phyloP scores from a whole-genome alignment of 257 asterid genomes.

The Handroanthus guayacan region DNA sequence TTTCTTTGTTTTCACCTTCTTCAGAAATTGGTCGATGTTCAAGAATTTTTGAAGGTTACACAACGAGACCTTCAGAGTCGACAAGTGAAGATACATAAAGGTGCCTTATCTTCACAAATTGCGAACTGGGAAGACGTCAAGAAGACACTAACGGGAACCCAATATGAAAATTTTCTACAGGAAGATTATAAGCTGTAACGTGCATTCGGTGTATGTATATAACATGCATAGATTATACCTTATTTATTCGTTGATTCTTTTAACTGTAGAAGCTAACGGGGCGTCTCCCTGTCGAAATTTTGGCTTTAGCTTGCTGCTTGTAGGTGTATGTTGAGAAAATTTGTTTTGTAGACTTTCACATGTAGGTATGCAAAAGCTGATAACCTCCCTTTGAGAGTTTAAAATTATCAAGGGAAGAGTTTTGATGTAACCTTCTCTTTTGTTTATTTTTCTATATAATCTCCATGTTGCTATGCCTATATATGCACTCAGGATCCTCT shows the following conservation, averaged over 20 bases:
- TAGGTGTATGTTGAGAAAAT: not conserved
- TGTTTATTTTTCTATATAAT: too few relatives aligned
- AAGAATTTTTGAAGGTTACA: constrained; percentile 86
- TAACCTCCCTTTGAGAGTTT: too few relatives aligned
- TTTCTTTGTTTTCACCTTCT: not conserved
- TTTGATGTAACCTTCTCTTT: not conserved
- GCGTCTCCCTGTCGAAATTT: constrained; percentile 51
- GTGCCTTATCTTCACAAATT: constrained; percentile 82
- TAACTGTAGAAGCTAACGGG: constrained; percentile 46
- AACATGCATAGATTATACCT: constrained; percentile 41
- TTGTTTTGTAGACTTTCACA: not conserved
- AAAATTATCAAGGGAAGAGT: not conserved
- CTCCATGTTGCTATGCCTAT: too few relatives aligned
- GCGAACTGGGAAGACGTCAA: constrained; percentile 85
- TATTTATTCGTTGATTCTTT: constrained; percentile 60
- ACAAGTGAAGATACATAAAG: constrained; percentile 91
- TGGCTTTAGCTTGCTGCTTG: constrained; percentile 25
- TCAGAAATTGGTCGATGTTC: constrained; percentile 83
- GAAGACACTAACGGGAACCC: constrained; percentile 75
- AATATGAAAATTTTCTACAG: constrained; percentile 65
- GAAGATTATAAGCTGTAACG: constrained; percentile 66
- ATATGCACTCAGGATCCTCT: too few relatives aligned
- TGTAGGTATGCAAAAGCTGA: not conserved
- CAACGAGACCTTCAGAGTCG: constrained; percentile 65
- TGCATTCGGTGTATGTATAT: constrained; percentile 43